Evolutionary conservation across 2,329 filamentous ascomycete species (phyloP), one percentile per base, ranked within the genome.

Genomic region (Didymella exigua): DNA sequence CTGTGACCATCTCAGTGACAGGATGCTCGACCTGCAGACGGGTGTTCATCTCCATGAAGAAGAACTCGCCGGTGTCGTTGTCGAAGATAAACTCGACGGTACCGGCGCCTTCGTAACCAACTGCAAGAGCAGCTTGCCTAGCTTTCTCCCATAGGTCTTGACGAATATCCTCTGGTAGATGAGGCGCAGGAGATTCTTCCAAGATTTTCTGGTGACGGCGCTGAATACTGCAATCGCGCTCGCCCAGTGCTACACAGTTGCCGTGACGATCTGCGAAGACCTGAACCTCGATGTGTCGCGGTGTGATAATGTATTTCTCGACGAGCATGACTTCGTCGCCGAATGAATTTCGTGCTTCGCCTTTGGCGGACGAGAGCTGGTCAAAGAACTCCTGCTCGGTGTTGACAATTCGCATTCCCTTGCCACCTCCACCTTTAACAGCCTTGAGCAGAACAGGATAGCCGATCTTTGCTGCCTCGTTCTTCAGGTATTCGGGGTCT

Each of bases 21-120:
- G 95, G 95, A 69, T 99, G 95, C 77, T 99, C 95, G 44, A 99
- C 95, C 76, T 99, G 95, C 18, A 99, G 80, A 46, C 95, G 84
- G 0, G 95, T 88, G 70, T 88, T 88, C 85, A 88, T 88, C 65
- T 88, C 86, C 86, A 88, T 88, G 75, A 88, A 88, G 74, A 86
- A 88, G 75, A 88, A 88, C 37, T 86, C 78, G 31, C 84, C 84
- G 3, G 79, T 81, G 49, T 88, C 86, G 59, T 87, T 88, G 72
- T 88, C 86, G 65, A 88, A 87, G 61, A 88, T 88, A 70, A 88
- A 88, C 60, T 88, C 86, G 0, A 88, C 86, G 0, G 86, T 88
- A 5, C 86, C 86, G 4, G 86, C 86, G 26, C 86, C 86, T 70
- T 87, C 84, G 58, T 88, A 88, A 5, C 81, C 81, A 3, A 88